These are phyloP conservation scores for Picea mariana DNA, from an alignment of 83 land plant species.

Conservation along the genomic window DNA sequence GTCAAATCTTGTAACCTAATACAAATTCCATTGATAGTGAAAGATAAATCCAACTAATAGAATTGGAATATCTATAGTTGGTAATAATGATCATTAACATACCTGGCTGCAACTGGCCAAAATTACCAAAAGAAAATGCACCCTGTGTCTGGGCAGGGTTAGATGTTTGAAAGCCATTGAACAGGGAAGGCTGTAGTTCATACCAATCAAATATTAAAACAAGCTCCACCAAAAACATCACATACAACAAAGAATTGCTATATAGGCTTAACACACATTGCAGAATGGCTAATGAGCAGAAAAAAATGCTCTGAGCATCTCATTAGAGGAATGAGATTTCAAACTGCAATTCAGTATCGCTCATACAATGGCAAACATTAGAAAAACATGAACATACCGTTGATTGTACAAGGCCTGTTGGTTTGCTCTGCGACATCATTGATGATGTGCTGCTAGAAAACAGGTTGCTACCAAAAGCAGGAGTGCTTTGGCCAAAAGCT, in stretches of 20 bases:
- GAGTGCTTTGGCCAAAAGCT: conserved; percentile 40
- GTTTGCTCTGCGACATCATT: conserved; percentile 21
- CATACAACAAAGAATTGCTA: neutral
- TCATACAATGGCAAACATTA: neutral
- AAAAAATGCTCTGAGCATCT: neutral
- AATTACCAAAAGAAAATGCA: conserved; percentile 36
- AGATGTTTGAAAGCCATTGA: conserved; percentile 29
- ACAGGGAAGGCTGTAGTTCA: conserved; percentile 33
- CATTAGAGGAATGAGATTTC: no score
- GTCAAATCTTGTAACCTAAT: conserved; percentile 3
- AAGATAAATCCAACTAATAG: neutral
- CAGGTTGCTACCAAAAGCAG: conserved; percentile 54
- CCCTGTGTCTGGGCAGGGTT: conserved; percentile 21
- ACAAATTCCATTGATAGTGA: neutral
- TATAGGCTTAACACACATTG: neutral
- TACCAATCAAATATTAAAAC: neutral
- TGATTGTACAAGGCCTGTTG: conserved; percentile 36
- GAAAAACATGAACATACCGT: conserved; percentile 29
- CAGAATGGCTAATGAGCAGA: neutral
- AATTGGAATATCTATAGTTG: neutral
- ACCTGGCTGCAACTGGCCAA: conserved; percentile 50
- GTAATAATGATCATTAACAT: neutral
- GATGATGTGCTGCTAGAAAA: conserved; percentile 46
- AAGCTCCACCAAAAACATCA: neutral
- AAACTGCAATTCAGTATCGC: neutral